A percentile compares a stretch with the other conserved stretches of the same genome.
These are phyloP conservation scores for Ceratobasidium sp. DNA, from an alignment of 1,284 basidiomycete genomes.

Conservation along the genomic window DNA sequence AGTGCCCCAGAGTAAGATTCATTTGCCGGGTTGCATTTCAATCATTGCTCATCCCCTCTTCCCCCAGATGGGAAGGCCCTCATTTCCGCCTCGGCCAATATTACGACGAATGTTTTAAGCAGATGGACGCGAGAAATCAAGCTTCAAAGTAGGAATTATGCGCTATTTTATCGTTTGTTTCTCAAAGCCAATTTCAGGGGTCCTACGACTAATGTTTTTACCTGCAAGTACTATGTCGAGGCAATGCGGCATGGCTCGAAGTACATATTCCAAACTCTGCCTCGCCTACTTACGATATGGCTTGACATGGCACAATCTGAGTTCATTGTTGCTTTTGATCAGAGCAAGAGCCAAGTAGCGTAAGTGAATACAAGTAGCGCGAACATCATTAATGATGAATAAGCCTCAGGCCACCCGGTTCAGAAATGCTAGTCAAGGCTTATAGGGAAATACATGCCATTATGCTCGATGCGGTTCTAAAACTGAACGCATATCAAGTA, in stretches of 20 bases:
- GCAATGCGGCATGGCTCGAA: constrained; percentile 91
- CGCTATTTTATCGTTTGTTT: not conserved
- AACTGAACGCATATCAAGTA: constrained; percentile 83
- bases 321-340: constrained; percentile 53
- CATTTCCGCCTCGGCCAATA: constrained; percentile 90
- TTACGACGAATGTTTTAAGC: constrained; percentile 73
- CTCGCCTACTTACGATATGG: constrained; percentile 95
- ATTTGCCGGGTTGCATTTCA: not conserved
- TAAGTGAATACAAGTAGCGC: not conserved
- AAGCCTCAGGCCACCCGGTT: constrained; percentile 8
- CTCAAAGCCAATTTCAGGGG: constrained; percentile 18
- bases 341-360: constrained; percentile 22
- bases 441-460: constrained; percentile 52
- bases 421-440: constrained; percentile 23
- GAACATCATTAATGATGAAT: not conserved
- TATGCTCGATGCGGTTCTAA: constrained; percentile 70
- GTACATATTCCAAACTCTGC: constrained; percentile 96
- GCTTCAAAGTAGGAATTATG: constrained; percentile 40
- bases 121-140: constrained; percentile 33
- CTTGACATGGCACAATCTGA: constrained; percentile 86
- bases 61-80: constrained; percentile 83
- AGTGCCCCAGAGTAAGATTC: constrained; percentile 29
- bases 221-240: constrained; percentile 68
- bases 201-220: constrained; percentile 44
- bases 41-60: not conserved